Conservation (phyloP, 345 rosid species). For the Ceriops zippeliana region DNA sequence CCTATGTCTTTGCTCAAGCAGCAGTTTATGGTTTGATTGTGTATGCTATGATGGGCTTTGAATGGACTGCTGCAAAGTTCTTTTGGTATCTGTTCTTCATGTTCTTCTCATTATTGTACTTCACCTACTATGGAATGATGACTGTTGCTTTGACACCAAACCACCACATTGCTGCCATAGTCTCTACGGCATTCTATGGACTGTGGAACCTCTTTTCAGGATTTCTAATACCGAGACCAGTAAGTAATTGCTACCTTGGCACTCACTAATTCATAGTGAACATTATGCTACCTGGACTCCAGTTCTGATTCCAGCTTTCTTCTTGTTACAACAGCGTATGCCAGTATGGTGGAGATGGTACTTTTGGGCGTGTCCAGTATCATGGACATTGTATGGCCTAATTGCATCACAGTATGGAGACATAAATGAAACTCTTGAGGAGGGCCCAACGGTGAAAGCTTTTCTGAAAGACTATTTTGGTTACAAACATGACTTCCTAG, state of each 20-base stretch:
- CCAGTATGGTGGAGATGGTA: conserved; percentile 48
- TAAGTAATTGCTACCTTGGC: conserved; percentile 18
- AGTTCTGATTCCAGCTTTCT: not conserved
- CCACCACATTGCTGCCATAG: conserved; percentile 49
- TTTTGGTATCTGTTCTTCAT: conserved; percentile 64
- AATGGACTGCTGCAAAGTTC: conserved; percentile 50
- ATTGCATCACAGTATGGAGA: conserved; percentile 20
- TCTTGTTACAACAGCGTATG: conserved; percentile 24
- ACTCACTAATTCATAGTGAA: not conserved
- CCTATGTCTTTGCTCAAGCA: conserved; percentile 49
- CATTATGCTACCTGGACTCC: not conserved
- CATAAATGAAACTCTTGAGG: not conserved
- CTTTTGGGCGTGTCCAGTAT: conserved; percentile 35
- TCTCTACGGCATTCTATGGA: conserved; percentile 47
- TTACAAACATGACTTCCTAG: conserved; percentile 21
- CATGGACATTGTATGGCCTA: conserved; percentile 34
- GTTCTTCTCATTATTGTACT: conserved; percentile 53
- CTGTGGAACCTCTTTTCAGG: conserved; percentile 66
- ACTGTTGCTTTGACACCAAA: conserved; percentile 65
- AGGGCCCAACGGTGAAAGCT: not conserved
- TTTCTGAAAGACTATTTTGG: conserved; percentile 7
- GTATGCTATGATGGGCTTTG: conserved; percentile 64
- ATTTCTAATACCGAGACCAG: conserved; percentile 60
- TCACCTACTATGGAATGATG: conserved; percentile 79
- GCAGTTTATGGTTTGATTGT: conserved; percentile 45